Conservation (phyloP, 768 basidiomycete genomes). For the Dacryopinax primogenitus region DNA sequence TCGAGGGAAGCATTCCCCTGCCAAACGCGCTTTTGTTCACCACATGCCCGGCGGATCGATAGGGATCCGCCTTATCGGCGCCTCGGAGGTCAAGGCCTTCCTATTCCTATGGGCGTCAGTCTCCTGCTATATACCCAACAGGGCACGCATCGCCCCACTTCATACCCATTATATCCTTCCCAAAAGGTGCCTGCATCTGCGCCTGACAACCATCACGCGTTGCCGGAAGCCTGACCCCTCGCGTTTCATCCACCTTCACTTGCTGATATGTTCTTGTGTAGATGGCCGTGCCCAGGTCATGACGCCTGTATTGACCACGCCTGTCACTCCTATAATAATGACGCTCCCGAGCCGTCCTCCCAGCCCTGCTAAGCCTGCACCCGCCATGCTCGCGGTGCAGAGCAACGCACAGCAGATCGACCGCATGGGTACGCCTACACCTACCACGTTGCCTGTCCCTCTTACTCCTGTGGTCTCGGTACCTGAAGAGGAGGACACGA, state of each 20-base stretch:
- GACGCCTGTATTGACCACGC: background rate
- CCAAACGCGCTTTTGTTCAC: too few species aligned
- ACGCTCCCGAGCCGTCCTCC: conserved; percentile 4
- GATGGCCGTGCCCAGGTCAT: background rate
- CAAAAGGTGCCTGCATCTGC: background rate
- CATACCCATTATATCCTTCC: background rate
- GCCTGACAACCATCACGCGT: background rate
- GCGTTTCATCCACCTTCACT: background rate
- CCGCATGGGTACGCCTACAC: background rate
- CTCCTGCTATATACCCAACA: background rate
- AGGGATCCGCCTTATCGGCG: background rate
- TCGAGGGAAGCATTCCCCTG: background rate
- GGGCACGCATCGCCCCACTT: background rate
- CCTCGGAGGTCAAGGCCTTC: background rate
- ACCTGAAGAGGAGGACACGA: background rate
- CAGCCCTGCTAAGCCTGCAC: conserved; percentile 4
- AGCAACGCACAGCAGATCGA: background rate
- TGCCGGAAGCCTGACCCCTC: background rate
- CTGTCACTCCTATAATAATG: background rate
- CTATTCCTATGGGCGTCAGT: too few species aligned
- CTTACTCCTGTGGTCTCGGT: background rate
- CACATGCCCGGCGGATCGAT: background rate
- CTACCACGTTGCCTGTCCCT: background rate
- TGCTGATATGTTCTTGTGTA: background rate
- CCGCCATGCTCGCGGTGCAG: background rate